Base-by-base conservation (phyloP, 371 early-diverging fungal genomes). In the Gilbertella persicaria region DNA sequence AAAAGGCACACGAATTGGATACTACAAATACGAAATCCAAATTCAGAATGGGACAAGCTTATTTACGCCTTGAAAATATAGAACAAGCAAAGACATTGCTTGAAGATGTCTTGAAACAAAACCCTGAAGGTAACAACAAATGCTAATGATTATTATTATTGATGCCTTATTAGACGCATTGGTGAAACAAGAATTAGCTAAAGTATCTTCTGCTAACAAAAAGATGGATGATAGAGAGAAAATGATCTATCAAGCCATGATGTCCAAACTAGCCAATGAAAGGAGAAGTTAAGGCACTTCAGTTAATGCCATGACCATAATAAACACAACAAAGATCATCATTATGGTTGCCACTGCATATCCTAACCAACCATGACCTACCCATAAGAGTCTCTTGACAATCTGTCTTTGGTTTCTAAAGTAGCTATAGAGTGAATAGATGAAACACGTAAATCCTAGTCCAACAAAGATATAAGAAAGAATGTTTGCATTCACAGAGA, bases 101-200 rank as follows among this genome's bases (percentile, higher is more conserved):
- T 5, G 55, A 44, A 5, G 45, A 65, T 16, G 67, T 63, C 0
- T 33, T 61, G 25, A 36, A 33, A n/a, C 28, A 45, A 21, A 63
- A 71, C 24, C 75, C 75, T 3, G 41, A 50, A 33, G 75, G 75
- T 71, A 63, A 55, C n/a, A 20, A 28, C 0, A 33, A 9, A 3
- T 20, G 8, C 5, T 7, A 37, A 14, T 38, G 10, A 23, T 28
- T 40, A 25, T 52, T 21, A 19, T 44, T 55, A 26, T 24, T 50
- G 28, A 25, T 17, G 4, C 7, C n/a, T 20, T 21, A 8, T 21
- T 53, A 70, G 70, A 70, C 43, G 55, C 41, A 20, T 52, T 66
- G 37, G 70, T 70, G 13, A 66, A 35, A 63, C 71, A 50, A 41
- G 66, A 68, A 84, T 82, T 58, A 64, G 66, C 61, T 71, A 82